These are phyloP conservation scores for Marchantia polymorpha DNA, from an alignment of 225 moss, liverwort and hornwort species.

Conservation along the genomic window DNA sequence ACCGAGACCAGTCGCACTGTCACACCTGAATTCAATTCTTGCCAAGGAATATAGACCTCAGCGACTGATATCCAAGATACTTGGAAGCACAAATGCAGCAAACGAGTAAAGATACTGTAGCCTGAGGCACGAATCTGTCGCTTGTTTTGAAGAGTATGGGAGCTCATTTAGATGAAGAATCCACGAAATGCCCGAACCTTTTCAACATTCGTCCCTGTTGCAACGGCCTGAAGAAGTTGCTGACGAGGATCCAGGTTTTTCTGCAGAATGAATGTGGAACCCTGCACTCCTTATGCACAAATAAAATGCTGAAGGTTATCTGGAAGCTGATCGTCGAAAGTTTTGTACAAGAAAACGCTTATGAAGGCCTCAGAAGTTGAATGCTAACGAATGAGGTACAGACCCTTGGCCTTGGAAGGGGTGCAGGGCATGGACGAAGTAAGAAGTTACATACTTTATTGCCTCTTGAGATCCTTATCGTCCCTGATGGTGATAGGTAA, in stretches of 20 bases:
- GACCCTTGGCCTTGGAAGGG: background rate
- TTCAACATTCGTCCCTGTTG: slow-evolving; percentile 55
- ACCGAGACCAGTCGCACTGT: too few relatives aligned
- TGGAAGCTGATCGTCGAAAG: background rate
- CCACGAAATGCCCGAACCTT: slow-evolving; percentile 43
- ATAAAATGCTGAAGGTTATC: slow-evolving; percentile 13
- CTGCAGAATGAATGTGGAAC: slow-evolving; percentile 91
- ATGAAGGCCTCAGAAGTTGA: background rate
- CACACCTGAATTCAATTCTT: too few relatives aligned
- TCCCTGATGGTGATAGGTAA: slow-evolving; percentile 79
- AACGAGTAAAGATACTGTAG: background rate
- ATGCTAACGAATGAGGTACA: too few relatives aligned
- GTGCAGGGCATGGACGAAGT: background rate
- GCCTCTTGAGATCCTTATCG: slow-evolving; percentile 73
- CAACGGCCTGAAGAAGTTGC: slow-evolving; percentile 69
- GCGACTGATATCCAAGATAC: too few relatives aligned
- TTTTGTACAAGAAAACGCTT: background rate
- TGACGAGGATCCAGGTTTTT: slow-evolving; percentile 76
- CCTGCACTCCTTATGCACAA: slow-evolving; percentile 55
- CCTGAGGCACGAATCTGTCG: background rate
- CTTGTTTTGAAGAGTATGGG: background rate
- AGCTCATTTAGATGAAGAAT: background rate
- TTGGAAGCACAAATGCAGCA: background rate
- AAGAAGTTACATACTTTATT: slow-evolving; percentile 59
- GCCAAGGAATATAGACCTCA: too few relatives aligned